phyloP scores from a whole-genome alignment of 768 basidiomycete species.

The Xerocomus potaroensis region DNA sequence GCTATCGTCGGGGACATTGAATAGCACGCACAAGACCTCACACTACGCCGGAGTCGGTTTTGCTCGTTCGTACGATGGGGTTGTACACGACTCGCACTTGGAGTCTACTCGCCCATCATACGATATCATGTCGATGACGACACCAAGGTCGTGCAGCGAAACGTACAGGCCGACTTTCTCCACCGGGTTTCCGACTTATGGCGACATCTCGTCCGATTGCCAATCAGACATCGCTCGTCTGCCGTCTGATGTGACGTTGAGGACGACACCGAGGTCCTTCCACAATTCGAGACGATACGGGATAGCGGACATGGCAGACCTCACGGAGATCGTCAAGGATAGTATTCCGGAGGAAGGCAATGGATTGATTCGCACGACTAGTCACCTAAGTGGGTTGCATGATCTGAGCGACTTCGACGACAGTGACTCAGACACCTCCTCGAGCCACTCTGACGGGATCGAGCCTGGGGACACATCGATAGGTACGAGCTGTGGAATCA shows the following conservation, averaged over 20 bases:
- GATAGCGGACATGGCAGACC: conserved; percentile 5
- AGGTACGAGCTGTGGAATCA: background rate
- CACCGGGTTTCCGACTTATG: background rate
- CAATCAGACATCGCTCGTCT: background rate
- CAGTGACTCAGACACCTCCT: background rate
- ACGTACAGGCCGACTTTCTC: background rate
- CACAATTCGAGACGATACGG: conserved; percentile 11
- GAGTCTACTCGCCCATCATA: background rate
- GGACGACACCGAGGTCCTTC: background rate
- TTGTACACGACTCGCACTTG: background rate
- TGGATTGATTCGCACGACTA: background rate
- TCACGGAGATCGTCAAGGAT: background rate
- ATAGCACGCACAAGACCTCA: no score
- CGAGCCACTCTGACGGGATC: background rate
- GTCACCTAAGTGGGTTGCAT: background rate
- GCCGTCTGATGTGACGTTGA: background rate
- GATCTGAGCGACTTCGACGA: background rate
- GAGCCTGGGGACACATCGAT: background rate
- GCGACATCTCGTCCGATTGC: background rate
- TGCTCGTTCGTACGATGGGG: background rate
- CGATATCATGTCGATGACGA: background rate
- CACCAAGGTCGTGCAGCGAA: background rate
- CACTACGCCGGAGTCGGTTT: no score
- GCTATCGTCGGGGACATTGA: no score
- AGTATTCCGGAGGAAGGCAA: background rate